Evolutionary conservation across 176 grass and related monocot genomes (phyloP).

Genomic region (Hsuehochloa calcarea): DNA sequence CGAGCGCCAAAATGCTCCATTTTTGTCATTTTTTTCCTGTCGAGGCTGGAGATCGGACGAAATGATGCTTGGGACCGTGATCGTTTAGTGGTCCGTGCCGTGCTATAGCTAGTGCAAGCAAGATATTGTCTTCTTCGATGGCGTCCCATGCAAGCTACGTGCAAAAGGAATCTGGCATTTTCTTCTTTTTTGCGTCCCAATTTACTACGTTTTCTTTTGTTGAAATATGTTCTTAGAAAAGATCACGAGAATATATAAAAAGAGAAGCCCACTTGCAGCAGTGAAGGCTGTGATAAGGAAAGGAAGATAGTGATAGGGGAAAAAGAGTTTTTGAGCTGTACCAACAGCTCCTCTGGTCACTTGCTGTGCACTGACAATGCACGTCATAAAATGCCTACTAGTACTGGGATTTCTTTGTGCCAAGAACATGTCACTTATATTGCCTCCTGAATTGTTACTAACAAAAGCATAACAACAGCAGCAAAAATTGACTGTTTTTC

Average conservation of each 20-base stretch:
- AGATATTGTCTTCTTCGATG: not conserved
- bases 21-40: not conserved
- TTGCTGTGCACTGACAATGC: constrained; percentile 22
- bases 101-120: constrained; percentile 23
- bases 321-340: constrained; percentile 1
- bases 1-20: not conserved
- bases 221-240: constrained; percentile 31
- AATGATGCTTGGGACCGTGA: constrained; percentile 28
- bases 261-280: constrained; percentile 15
- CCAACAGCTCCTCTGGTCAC: not conserved
- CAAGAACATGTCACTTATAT: not conserved
- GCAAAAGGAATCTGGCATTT: not conserved
- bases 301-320: not conserved
- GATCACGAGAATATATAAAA: not conserved
- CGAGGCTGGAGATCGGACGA: not conserved
- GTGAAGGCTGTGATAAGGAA: constrained; percentile 3
- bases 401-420: not conserved
- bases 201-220: not conserved
- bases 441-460: not conserved
- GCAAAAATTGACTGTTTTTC: not conserved
- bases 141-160: constrained; percentile 1
- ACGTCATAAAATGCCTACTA: not conserved
- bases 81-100: not conserved
- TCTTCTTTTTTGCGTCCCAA: not conserved
- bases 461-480: not conserved